These are phyloP conservation scores for Pleomassaria siparia DNA, from an alignment of 2,329 filamentous ascomycete genomes.

Conservation along the genomic window DNA sequence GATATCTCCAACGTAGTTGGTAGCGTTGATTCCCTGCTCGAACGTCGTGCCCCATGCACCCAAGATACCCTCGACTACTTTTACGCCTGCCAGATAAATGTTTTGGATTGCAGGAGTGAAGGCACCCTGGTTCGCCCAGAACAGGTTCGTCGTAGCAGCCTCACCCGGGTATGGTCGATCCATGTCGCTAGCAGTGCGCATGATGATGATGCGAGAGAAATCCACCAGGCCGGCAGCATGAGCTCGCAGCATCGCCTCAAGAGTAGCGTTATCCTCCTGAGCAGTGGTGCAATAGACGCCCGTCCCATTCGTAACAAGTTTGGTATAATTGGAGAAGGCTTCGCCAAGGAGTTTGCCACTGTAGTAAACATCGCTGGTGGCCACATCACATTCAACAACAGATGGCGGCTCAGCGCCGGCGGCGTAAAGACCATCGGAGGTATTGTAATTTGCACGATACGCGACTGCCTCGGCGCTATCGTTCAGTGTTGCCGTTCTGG, in stretches of 20 bases:
- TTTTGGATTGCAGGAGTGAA: conserved; percentile 66
- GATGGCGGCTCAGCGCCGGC: conserved; percentile 26
- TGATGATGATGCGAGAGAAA: conserved; percentile 37
- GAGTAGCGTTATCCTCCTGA: conserved; percentile 41
- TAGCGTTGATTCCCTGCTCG: conserved; percentile 35
- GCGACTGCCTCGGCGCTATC: conserved; percentile 39
- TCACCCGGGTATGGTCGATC: conserved; percentile 65
- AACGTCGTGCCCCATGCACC: conserved; percentile 51
- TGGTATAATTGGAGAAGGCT: conserved; percentile 31
- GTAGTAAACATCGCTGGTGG: conserved; percentile 34
- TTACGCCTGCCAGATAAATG: conserved; percentile 64
- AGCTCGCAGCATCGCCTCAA: conserved; percentile 36
- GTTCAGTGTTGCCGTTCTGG: conserved; percentile 38
- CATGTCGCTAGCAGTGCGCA: conserved; percentile 63
- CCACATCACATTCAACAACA: conserved; percentile 35
- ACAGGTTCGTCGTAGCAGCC: conserved; percentile 60
- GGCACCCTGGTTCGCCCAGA: conserved; percentile 62
- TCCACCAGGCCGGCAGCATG: conserved; percentile 30
- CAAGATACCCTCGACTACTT: conserved; percentile 66
- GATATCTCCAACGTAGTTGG: conserved; percentile 70
- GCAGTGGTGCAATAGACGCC: conserved; percentile 40
- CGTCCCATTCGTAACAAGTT: conserved; percentile 37
- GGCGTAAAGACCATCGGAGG: conserved; percentile 21
- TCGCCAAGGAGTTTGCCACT: conserved; percentile 28
- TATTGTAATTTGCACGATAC: conserved; percentile 42